Base-by-base conservation (phyloP, 2,329 filamentous ascomycete species). In the Aspergillus aculeatinus region DNA sequence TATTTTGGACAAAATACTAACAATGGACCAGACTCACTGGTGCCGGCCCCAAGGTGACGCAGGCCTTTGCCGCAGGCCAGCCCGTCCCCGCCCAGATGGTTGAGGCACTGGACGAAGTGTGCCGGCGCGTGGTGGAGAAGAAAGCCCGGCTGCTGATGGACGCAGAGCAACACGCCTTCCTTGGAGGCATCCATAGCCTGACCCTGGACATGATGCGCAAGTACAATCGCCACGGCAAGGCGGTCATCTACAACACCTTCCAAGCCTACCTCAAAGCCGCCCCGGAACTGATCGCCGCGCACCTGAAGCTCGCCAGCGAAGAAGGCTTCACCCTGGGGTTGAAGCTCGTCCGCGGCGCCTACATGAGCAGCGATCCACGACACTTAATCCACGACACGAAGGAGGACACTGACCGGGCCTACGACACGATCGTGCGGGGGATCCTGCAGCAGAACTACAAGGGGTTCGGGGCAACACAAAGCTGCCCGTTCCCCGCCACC, bases 181-280 rank as follows among this genome's bases (percentile, higher is more conserved):
- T 96, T 76, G 79, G 83, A 5, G 91, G 91, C 7, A 94, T 96
- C 62, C 89, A 95, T 72, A 83, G 86, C 66, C 94, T 92, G 89
- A 91, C 88, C 5, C 76, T 95, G 53, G 78, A 83, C n/a, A 89
- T 92, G 67, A 90, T 92, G 80, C 84, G 85, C 67, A 86, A 85
- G 71, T 93, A 90, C 80, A 96, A 96, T 78, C 84, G 80, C 50
- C 76, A 76, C n/a, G 77, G 75, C 0, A 83, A 83, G 33, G 88
- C 90, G 3, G 81, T 92, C 33, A 82, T 97, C 58, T 96, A 93
- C 77, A 87, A 87, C 63, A 92, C 89, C 0, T 92, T 92, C 74
- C 90, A 92, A 74, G 87, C 88, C 1, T 93, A 92, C 74, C 83
- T 91, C 53, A 90, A 90, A 75, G 80, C 80, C 12, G 83, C 83